Evolutionary conservation across 164 flowering plant species (phyloP), one percentile per base, ranked within the genome.

Genomic region (Cinnamomum micranthum): DNA sequence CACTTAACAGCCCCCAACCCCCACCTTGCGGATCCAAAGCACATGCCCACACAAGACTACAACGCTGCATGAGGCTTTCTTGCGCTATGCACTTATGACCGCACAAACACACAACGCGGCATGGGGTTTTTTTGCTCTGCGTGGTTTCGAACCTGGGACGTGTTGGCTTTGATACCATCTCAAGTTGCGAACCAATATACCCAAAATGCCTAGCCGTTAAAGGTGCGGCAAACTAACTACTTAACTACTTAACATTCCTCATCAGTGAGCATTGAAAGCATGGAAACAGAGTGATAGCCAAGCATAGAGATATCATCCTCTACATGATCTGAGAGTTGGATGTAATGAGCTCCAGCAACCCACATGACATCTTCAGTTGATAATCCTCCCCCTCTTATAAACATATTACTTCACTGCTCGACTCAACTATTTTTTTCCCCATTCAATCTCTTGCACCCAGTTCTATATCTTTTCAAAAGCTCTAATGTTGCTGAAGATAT

Each of bases 361-460:
- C 84, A 73, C 71, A 88, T 74, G 69, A 88, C 78, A 17, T 81
- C 86, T 77, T 81, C 85, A 2, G 80, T 77, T 13, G 89, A 88
- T n/a, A 82, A 51, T 25, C 65, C 50, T 35, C 73, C 58, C n/a
- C 65, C 71, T 35, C 41, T 65, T 23, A 72, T 33, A n/a, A 50
- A 51, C 65, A 12, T 41, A 11, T 19, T 17, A 24, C 27, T 47
- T 69, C 55, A 19, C 11, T 47, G 9, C 52, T 47, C 12, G 55
- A 47, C 55, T 69, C 24, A 28, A 4, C 22, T 10, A 47, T 14
- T 11, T 64, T 64, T 67, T 41, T 67, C 50, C 17, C 70, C 70
- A 19, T 19, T 6, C 22, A 33, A 33, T 67, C 50, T 28, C 50
- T 33, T 31, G 50, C 19, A 24, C 19, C 60, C 60, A 55, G 60